Conservation (phyloP, 768 basidiomycete genomes). For the Coprinopsis marcescibilis region DNA sequence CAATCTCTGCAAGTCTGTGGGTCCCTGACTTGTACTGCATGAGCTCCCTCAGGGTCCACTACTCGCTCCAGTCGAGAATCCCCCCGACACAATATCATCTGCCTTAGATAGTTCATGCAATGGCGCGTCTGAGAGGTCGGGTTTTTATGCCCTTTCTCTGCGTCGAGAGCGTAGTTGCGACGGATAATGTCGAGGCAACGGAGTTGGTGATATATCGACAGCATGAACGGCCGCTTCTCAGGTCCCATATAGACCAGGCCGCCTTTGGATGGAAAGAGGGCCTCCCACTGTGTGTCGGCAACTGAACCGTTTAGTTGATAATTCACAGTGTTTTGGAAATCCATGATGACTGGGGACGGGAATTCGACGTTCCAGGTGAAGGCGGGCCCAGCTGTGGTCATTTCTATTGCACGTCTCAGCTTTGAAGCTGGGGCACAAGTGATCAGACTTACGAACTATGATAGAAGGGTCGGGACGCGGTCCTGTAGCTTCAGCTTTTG, state of each 20-base stretch:
- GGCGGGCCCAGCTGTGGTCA: background rate
- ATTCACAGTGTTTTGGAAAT: slow-evolving; percentile 19
- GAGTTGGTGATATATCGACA: slow-evolving; percentile 33
- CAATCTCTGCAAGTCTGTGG: slow-evolving; percentile 11
- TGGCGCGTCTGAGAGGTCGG: slow-evolving; percentile 24
- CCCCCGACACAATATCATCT: slow-evolving; percentile 28
- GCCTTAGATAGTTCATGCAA: slow-evolving; percentile 33
- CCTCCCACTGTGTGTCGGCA: slow-evolving; percentile 16
- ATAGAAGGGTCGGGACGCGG: too few relatives aligned
- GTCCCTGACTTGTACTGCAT: slow-evolving; percentile 7
- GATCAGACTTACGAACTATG: too few relatives aligned
- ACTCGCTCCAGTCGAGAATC: slow-evolving; percentile 31
- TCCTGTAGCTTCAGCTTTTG: too few relatives aligned
- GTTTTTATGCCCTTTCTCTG: background rate
- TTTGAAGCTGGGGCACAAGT: too few relatives aligned
- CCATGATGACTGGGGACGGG: background rate
- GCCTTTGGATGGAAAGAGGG: slow-evolving; percentile 15
- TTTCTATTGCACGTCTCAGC: too few relatives aligned
- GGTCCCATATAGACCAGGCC: slow-evolving; percentile 29
- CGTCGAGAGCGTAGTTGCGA: slow-evolving; percentile 12
- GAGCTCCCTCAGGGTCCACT: slow-evolving; percentile 8
- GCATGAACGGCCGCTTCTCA: slow-evolving; percentile 22
- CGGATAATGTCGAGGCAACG: slow-evolving; percentile 32
- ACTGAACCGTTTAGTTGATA: slow-evolving; percentile 16
- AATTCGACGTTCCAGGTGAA: background rate